Percentiles rank a stretch among this genome's conserved stretches.
Evolutionary conservation across 495 filamentous ascomycete genomes (phyloP).

Genomic region (Trichoderma asperelloides): DNA sequence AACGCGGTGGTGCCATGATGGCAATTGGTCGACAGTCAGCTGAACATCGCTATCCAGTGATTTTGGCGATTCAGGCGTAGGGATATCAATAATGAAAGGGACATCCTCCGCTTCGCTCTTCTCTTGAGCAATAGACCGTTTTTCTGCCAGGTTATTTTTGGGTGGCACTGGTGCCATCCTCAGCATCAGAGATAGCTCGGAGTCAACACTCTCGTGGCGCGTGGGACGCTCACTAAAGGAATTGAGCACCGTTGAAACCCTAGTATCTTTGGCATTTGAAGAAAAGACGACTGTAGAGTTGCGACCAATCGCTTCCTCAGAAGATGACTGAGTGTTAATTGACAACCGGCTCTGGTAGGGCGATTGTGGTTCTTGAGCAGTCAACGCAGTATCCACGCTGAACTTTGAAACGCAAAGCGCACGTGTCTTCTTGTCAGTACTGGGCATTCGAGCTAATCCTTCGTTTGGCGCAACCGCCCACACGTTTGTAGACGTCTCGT

Average conservation of each 20-base stretch:
- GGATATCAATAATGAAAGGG: background rate
- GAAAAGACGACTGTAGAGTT: background rate
- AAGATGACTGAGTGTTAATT: background rate
- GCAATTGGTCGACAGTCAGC: background rate
- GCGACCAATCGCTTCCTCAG: background rate
- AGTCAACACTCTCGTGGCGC: background rate
- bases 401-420: background rate
- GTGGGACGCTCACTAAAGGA: background rate
- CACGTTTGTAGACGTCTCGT: background rate
- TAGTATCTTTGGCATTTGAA: background rate
- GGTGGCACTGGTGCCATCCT: background rate
- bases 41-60: background rate
- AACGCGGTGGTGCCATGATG: conserved; percentile 35
- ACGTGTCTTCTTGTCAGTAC: background rate
- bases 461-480: background rate
- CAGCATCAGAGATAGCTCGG: background rate
- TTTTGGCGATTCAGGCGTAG: background rate
- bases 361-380: background rate
- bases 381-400: background rate
- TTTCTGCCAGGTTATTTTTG: background rate
- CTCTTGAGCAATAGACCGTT: background rate
- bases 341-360: background rate
- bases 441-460: background rate
- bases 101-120: background rate
- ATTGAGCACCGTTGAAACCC: background rate